Evolutionary conservation across 169 alveolate species (phyloP).

Genomic region (Eimeria necatrix): DNA sequence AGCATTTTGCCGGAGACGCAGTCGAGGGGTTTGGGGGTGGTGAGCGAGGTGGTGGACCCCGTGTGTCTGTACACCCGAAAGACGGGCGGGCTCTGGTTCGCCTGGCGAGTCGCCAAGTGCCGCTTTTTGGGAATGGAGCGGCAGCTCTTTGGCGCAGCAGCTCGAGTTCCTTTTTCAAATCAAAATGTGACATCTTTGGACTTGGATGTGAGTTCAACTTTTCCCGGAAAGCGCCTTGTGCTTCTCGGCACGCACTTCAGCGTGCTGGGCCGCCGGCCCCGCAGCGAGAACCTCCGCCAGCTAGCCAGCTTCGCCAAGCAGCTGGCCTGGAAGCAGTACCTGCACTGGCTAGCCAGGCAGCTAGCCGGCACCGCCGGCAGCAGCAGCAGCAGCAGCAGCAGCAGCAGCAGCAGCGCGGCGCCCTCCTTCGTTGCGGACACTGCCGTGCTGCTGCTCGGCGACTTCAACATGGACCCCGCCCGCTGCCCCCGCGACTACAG

Average conservation of each 20-base stretch:
- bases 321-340: slow-evolving; percentile 65
- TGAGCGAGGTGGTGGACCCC: slow-evolving; percentile 70
- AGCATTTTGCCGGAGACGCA: slow-evolving; percentile 79
- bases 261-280: slow-evolving; percentile 26
- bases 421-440: slow-evolving; percentile 57
- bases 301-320: not conserved
- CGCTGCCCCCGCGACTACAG: slow-evolving; percentile 65
- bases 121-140: slow-evolving; percentile 12
- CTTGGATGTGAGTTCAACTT: slow-evolving; percentile 62
- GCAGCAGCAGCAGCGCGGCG: not conserved
- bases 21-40: not conserved
- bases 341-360: slow-evolving; percentile 48
- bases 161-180: slow-evolving; percentile 67
- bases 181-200: slow-evolving; percentile 75
- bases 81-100: slow-evolving; percentile 82
- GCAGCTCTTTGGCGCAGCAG: slow-evolving; percentile 15
- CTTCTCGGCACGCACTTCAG: slow-evolving; percentile 73
- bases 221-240: slow-evolving; percentile 25
- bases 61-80: slow-evolving; percentile 55
- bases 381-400: not conserved
- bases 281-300: slow-evolving; percentile 3
- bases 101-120: slow-evolving; percentile 73
- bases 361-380: slow-evolving; percentile 9
- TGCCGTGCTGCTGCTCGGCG: slow-evolving; percentile 74
- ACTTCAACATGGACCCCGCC: slow-evolving; percentile 68